Conservation (phyloP, 768 basidiomycete species). For the Polyporus arcularius region DNA sequence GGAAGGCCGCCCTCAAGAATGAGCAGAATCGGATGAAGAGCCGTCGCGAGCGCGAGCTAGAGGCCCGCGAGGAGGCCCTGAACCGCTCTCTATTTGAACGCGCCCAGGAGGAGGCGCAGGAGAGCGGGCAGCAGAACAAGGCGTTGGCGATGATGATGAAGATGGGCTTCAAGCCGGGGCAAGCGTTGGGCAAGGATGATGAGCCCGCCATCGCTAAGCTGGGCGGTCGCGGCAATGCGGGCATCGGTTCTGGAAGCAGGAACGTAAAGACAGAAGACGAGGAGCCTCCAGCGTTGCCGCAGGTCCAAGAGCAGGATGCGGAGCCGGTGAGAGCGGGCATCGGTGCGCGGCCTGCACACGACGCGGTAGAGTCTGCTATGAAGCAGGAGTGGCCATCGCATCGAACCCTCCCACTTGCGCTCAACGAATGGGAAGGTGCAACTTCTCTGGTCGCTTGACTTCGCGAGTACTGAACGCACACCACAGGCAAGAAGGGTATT, state of each 20-base stretch:
- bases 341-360: slow-evolving; percentile 4
- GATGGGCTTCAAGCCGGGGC: slow-evolving; percentile 90
- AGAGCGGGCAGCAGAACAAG: slow-evolving; percentile 60
- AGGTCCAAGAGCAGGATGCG: slow-evolving; percentile 4
- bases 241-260: background rate
- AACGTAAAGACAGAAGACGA: background rate
- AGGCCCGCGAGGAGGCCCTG: slow-evolving; percentile 76
- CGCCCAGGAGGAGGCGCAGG: slow-evolving; percentile 59
- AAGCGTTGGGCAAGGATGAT: slow-evolving; percentile 57
- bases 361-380: slow-evolving; percentile 5
- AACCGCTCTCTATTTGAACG: slow-evolving; percentile 79
- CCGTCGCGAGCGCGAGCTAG: slow-evolving; percentile 68
- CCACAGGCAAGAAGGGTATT: slow-evolving; percentile 76
- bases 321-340: slow-evolving; percentile 14
- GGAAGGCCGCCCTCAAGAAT: slow-evolving; percentile 60
- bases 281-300: background rate
- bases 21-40: slow-evolving; percentile 66
- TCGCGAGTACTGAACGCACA: background rate
- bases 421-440: slow-evolving; percentile 84
- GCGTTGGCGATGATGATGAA: slow-evolving; percentile 90
- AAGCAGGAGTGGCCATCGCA: slow-evolving; percentile 33
- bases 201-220: background rate
- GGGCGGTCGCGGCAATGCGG: background rate
- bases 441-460: slow-evolving; percentile 3
- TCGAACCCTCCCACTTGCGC: slow-evolving; percentile 66